Evolutionary conservation across 108 stramenopile genomes (phyloP), one percentile per base, ranked within the genome.

Genomic region (Cyclostephanos invisitatus): DNA sequence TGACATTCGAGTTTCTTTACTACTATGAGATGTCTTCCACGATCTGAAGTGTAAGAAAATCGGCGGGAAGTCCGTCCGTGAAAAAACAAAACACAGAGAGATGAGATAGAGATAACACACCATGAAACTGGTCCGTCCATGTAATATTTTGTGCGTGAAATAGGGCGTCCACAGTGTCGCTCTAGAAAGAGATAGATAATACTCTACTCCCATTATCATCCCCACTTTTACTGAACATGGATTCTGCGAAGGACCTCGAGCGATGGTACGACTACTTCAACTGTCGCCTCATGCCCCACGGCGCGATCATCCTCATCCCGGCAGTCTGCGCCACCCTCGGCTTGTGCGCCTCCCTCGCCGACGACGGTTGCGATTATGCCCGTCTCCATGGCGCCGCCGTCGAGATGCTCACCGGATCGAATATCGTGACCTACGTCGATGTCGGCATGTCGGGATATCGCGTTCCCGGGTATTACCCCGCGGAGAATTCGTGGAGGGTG

Each of bases 361-460:
- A 75, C n/a, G 74, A 76, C 42, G 79, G 79, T 7, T 80, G 79
- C 42, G 79, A 80, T 64, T 80, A 62, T 27, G 68, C 79, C 20
- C 54, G 70, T 1, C 22, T 80, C 36, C 63, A 25, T 7, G 79
- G 79, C 1, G 51, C 74, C 17, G 62, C 68, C 22, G 79, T 76
- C 18, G 70, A 75, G 51, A 76, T 80, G 17, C 70, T 80, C 21
- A 80, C 79, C n/a, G 75, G 79, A 25, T 65, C 69, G 21, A 35
- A 69, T 7, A 47, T 50, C 20, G 64, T 80, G 10, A 74, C 79
- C 0, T 80, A 44, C 47, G 61, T 76, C 20, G 69, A 80, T 58
- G 42, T 48, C 12, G 79, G 79, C 5, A 65, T 70, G 75, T 37
- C 74, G 28, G 79, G 56, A 17, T 80, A 76, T 65, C 74, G 74